Conservation (phyloP, 768 basidiomycete genomes). For the Russula dissimulans region DNA sequence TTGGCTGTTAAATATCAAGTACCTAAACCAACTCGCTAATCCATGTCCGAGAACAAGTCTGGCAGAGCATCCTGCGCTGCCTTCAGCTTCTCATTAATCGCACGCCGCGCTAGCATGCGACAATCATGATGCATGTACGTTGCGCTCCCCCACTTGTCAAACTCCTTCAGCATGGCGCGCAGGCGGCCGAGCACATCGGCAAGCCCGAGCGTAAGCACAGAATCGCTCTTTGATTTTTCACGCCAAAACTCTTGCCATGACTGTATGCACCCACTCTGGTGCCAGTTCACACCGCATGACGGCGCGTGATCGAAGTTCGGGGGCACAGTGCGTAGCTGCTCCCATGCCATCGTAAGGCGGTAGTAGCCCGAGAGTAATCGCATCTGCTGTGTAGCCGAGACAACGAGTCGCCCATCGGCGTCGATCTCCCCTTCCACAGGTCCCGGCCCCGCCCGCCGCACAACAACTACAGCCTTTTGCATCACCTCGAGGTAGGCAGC, state of each 20-base stretch:
- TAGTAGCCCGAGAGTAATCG: slow-evolving; percentile 63
- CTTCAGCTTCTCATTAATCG: slow-evolving; percentile 46
- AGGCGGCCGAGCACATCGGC: slow-evolving; percentile 63
- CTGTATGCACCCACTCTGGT: slow-evolving; percentile 62
- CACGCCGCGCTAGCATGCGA: slow-evolving; percentile 45
- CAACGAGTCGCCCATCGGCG: slow-evolving; percentile 39
- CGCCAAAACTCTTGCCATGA: slow-evolving; percentile 77
- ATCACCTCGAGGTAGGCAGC: slow-evolving; percentile 67
- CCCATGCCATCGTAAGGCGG: slow-evolving; percentile 59
- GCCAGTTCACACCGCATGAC: slow-evolving; percentile 59
- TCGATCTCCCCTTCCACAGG: slow-evolving; percentile 24
- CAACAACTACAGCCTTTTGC: slow-evolving; percentile 43
- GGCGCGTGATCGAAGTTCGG: slow-evolving; percentile 57
- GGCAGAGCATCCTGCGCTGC: slow-evolving; percentile 49
- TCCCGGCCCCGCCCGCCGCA: slow-evolving; percentile 19
- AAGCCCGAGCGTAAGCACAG: slow-evolving; percentile 46
- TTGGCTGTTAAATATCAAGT: background rate
- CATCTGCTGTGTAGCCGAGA: slow-evolving; percentile 50
- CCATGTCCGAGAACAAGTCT: slow-evolving; percentile 45
- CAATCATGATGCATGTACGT: slow-evolving; percentile 80
- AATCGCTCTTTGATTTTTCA: slow-evolving; percentile 56
- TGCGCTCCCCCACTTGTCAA: slow-evolving; percentile 59
- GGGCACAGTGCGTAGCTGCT: slow-evolving; percentile 46
- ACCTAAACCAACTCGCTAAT: background rate
- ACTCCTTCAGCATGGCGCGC: slow-evolving; percentile 53